Conservation (phyloP, 208 protist species). For the Acanthamoeba castellanii region DNA sequence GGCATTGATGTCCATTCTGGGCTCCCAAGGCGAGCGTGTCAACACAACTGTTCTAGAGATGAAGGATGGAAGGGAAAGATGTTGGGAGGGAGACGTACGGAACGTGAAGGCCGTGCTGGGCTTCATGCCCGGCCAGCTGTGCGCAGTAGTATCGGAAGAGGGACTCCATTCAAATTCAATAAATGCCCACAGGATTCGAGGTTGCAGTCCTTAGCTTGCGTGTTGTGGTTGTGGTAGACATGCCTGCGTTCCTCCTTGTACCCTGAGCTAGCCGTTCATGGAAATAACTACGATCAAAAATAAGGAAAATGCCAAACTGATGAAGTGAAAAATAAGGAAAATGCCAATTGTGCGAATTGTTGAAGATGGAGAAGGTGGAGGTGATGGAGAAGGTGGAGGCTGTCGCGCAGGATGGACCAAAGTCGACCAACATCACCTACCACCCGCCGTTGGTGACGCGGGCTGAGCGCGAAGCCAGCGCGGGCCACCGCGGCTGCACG, state of each 20-base stretch:
- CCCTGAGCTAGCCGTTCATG: not conserved
- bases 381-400: not conserved
- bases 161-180: not conserved
- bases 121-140: not conserved
- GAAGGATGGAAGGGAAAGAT: not conserved
- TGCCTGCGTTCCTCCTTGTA: not conserved
- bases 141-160: conserved; percentile 15
- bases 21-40: not conserved
- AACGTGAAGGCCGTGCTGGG: not conserved
- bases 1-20: not conserved
- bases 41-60: not conserved
- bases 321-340: not conserved
- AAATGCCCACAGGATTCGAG: too few species aligned
- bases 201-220: not conserved
- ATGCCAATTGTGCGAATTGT: too few species aligned
- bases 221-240: not conserved
- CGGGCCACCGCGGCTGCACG: conserved; percentile 59
- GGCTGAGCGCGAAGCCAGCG: conserved; percentile 1
- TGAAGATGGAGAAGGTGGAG: not conserved
- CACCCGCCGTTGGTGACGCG: conserved; percentile 50
- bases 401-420: not conserved
- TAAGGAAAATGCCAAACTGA: not conserved
- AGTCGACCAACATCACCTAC: conserved; percentile 61
- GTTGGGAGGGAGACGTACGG: not conserved
- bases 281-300: not conserved